A percentile compares a stretch with the other conserved stretches of the same genome.
These are phyloP conservation scores for Conoideocrella luteorostrata DNA, from an alignment of 2,329 filamentous ascomycete species.

Conservation along the genomic window DNA sequence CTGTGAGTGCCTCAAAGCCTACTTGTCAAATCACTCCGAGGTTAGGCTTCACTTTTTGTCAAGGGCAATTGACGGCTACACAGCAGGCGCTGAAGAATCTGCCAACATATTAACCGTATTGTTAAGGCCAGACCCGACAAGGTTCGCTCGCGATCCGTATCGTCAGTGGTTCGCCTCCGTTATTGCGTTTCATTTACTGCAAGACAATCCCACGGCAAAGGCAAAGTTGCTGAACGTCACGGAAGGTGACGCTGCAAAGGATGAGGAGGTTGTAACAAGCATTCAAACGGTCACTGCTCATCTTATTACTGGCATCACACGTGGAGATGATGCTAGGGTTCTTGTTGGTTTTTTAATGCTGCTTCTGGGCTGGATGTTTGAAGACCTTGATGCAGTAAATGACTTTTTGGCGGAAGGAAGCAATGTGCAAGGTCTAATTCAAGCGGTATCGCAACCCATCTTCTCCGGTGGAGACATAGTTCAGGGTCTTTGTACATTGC, in stretches of 20 bases:
- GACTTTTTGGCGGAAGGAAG: conserved; percentile 90
- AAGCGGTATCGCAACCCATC: conserved; percentile 57
- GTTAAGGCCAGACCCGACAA: conserved; percentile 57
- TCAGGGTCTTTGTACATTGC: conserved; percentile 74
- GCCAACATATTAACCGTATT: conserved; percentile 85
- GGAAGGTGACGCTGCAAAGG: conserved; percentile 81
- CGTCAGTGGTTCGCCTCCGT: conserved; percentile 84
- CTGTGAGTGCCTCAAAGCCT: conserved; percentile 87
- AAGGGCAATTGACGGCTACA: conserved; percentile 82
- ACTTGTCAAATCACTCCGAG: conserved; percentile 74
- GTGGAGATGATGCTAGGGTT: conserved; percentile 70
- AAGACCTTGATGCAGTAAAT: conserved; percentile 85
- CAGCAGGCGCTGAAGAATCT: conserved; percentile 68
- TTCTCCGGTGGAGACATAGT: conserved; percentile 58
- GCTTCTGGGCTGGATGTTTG: conserved; percentile 82
- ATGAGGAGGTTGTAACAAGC: conserved; percentile 91
- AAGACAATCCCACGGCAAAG: conserved; percentile 75
- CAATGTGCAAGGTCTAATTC: conserved; percentile 79
- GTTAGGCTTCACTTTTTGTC: conserved; percentile 81
- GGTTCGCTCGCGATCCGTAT: conserved; percentile 71
- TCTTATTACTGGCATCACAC: conserved; percentile 71
- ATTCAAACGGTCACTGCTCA: conserved; percentile 85
- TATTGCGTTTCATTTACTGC: conserved; percentile 78
- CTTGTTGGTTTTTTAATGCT: conserved; percentile 85
- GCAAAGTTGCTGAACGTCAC: conserved; percentile 71